Evolutionary conservation across 1,284 basidiomycete species (phyloP).

Genomic region (Trametes hirsuta): DNA sequence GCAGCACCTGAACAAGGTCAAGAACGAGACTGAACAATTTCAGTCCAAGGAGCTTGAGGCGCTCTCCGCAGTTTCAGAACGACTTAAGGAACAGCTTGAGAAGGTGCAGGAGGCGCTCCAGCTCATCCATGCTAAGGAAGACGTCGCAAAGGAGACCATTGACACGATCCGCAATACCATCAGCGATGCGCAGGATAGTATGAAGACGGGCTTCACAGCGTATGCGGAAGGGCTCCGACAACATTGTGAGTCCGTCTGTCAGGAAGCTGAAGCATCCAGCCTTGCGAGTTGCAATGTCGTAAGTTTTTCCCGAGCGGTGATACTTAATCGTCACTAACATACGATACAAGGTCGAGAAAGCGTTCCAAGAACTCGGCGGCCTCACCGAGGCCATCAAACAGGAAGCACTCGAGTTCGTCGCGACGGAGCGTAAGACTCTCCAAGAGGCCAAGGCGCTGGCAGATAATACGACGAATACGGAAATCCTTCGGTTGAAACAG

Average conservation of each 20-base stretch:
- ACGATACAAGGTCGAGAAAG: conserved; percentile 50
- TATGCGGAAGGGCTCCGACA: conserved; percentile 59
- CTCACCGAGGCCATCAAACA: conserved; percentile 64
- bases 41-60: conserved; percentile 59
- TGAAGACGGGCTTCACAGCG: conserved; percentile 53
- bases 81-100: conserved; percentile 65
- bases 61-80: conserved; percentile 53
- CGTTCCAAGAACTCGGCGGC: conserved; percentile 52
- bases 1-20: conserved; percentile 56
- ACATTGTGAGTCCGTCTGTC: conserved; percentile 51
- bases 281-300: conserved; percentile 49
- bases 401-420: conserved; percentile 61
- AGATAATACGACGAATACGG: conserved; percentile 54
- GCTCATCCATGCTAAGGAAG: conserved; percentile 60
- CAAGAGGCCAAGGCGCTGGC: conserved; percentile 54
- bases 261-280: conserved; percentile 47
- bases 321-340: not conserved
- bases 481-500: conserved; percentile 66
- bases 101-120: conserved; percentile 60
- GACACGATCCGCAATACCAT: conserved; percentile 49
- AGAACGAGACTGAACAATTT: conserved; percentile 58
- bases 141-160: conserved; percentile 57
- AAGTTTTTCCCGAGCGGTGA: conserved; percentile 23
- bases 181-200: conserved; percentile 53
- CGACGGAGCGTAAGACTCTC: conserved; percentile 55